Evolutionary conservation across 176 grass and related monocot genomes (phyloP).

Genomic region (Musa troglodytarum): DNA sequence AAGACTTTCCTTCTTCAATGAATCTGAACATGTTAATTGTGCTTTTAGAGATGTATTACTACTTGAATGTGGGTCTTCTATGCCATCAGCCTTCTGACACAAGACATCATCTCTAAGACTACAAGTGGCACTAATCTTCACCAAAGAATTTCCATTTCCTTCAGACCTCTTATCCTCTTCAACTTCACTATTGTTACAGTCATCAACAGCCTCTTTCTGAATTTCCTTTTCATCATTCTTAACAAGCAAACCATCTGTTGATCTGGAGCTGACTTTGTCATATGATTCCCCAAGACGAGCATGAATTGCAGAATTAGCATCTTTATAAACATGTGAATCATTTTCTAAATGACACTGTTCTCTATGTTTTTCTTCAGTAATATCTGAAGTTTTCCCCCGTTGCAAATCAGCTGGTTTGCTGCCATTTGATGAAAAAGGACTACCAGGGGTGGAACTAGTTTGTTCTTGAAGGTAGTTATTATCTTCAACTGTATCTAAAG

Average conservation of each 20-base stretch:
- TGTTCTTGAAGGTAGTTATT: slow-evolving; percentile 1
- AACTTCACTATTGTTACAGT: slow-evolving; percentile 22
- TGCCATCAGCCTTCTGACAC: slow-evolving; percentile 10
- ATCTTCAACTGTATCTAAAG: neutral
- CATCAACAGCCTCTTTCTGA: slow-evolving; percentile 23
- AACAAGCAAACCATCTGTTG: slow-evolving; percentile 17
- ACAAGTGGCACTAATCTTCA: slow-evolving; percentile 9
- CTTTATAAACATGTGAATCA: slow-evolving; percentile 26
- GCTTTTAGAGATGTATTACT: slow-evolving; percentile 12
- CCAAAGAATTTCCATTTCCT: slow-evolving; percentile 9
- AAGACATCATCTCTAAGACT: slow-evolving; percentile 6
- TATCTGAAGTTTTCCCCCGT: neutral
- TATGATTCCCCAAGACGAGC: neutral
- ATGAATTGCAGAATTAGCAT: slow-evolving; percentile 14
- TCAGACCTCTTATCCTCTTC: slow-evolving; percentile 15
- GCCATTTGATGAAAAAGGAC: slow-evolving; percentile 4
- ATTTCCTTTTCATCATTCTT: slow-evolving; percentile 29
- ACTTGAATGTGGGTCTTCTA: slow-evolving; percentile 16
- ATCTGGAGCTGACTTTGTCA: slow-evolving; percentile 36
- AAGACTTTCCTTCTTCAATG: neutral
- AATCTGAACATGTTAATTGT: slow-evolving; percentile 4
- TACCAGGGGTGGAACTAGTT: neutral
- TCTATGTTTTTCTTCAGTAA: slow-evolving; percentile 11
- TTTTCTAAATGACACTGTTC: slow-evolving; percentile 7
- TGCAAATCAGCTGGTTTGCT: neutral